Percentiles rank a stretch among this genome's conserved stretches.
Evolutionary conservation across 2,329 filamentous ascomycete species (phyloP).

Genomic region (Bipolaris cookei): DNA sequence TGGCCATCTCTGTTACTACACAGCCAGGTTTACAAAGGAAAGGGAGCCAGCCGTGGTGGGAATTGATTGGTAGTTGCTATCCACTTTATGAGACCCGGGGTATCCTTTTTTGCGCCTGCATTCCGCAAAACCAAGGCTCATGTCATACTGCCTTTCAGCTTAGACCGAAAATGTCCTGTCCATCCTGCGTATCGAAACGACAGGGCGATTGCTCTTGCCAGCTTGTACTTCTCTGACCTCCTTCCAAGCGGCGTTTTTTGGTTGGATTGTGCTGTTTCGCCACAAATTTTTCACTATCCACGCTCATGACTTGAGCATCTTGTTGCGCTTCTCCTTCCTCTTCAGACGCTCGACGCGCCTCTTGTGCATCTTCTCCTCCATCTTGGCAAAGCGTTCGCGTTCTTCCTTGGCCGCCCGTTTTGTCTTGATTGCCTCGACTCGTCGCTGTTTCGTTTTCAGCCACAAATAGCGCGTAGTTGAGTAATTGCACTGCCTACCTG

Average conservation of each 20-base stretch:
- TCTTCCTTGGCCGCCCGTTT: conserved; percentile 89
- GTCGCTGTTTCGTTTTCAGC: conserved; percentile 60
- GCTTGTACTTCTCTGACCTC: not conserved
- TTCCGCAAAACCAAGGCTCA: not conserved
- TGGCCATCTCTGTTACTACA: not conserved
- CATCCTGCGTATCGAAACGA: not conserved
- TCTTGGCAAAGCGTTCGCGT: conserved; percentile 87
- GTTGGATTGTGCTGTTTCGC: not conserved
- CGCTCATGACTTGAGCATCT: conserved; percentile 64
- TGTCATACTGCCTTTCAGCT: not conserved
- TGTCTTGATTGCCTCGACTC: conserved; percentile 81
- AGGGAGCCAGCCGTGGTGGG: not conserved
- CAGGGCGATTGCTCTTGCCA: not conserved
- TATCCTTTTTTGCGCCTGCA: conserved; percentile 12
- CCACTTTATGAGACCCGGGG: conserved; percentile 7
- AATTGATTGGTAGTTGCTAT: conserved; percentile 6
- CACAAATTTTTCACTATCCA: not conserved
- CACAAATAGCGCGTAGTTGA: not conserved
- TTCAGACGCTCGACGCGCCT: conserved; percentile 93
- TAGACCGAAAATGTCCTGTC: not conserved
- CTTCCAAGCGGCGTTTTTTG: conserved; percentile 10
- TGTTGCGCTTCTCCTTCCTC: conserved; percentile 96
- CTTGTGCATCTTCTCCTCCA: conserved; percentile 97
- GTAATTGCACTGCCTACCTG: conserved; percentile 63
- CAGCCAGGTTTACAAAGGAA: not conserved